Evolutionary conservation across 306 rosid genomes (phyloP), one percentile per base, ranked within the genome.

Genomic region (Myrica gale): DNA sequence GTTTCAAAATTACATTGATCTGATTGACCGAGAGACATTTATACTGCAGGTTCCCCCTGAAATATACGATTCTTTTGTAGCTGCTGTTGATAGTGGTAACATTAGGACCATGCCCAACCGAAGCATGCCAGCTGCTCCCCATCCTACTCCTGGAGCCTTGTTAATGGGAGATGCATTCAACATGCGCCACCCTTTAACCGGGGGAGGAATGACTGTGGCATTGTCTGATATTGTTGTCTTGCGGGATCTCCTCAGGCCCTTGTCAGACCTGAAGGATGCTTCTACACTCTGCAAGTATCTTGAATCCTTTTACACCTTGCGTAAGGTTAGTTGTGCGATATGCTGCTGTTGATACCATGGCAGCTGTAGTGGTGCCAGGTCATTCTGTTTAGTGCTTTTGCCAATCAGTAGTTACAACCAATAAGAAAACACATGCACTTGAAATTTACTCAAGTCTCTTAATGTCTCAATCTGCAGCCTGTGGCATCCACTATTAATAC

Each of bases 401-500:
- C 23, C 39, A 9, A 4, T 51, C 1, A 13, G 37, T 32, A 32
- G 37, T 32, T 2, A 32, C 4, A 51, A 13, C 13, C 4, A 55
- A 55, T n/a, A 55, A 10, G 26, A 19, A 53, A 53, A 53, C 58
- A 53, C 17, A 2, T 13, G 68, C 48, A 41, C 6, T 37, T 63
- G 13, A 17, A 63, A 37, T 8, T 63, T 63, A 7, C 23, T 63
- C 69, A 16, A 66, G 26, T 52, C 12, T 26, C 6, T 60, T 43
- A 7, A 74, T 80, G 9, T 63, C 72, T 84, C 16, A 47, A 79
- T 62, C 67, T 77, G 81, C 87, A 94, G 98, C 98, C 98, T 8
- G 96, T 94, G 76, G 98, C 98, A 75, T 90, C 97, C 81, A 91
- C 98, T n/a, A 91, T 94, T 69, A 94, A 94, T 81, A 94, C 98